Percentiles rank a stretch among this genome's conserved stretches.
phyloP scores from a whole-genome alignment of 306 rosid genomes.

The Delonix regia region DNA sequence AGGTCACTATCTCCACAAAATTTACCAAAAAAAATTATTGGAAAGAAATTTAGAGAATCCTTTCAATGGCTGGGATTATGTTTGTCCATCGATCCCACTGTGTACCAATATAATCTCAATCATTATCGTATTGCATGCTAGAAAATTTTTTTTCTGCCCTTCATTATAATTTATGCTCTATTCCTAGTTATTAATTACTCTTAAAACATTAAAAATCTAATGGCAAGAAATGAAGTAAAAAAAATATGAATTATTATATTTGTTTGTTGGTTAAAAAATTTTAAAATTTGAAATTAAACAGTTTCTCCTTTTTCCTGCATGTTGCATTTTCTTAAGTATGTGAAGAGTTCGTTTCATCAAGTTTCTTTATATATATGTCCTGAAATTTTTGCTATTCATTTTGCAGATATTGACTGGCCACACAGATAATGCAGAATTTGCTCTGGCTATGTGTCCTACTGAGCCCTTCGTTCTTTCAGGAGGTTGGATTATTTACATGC shows the following conservation, averaged over 20 bases:
- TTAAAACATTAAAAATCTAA: not conserved
- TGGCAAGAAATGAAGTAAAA: not conserved
- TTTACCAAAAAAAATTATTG: too few relatives aligned
- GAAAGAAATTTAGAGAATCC: too few relatives aligned
- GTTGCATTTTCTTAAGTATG: not conserved
- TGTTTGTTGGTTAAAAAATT: not conserved
- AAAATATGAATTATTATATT: not conserved
- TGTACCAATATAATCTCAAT: too few relatives aligned
- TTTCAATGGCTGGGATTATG: too few relatives aligned
- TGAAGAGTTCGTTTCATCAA: not conserved
- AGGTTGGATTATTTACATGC: not conserved
- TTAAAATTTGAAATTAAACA: not conserved
- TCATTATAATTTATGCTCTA: not conserved
- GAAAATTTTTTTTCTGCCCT: not conserved
- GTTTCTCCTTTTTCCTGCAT: not conserved
- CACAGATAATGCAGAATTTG: not conserved
- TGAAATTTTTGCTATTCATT: not conserved
- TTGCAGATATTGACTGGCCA: slow-evolving; percentile 2
- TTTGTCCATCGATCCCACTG: too few relatives aligned
- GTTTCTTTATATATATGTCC: not conserved
- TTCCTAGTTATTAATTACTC: not conserved
- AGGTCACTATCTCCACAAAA: too few relatives aligned
- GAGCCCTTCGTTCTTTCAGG: slow-evolving; percentile 13
- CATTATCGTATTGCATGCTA: not conserved
- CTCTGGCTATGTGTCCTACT: not conserved